Evolutionary conservation across 768 basidiomycete genomes (phyloP), one percentile per base, ranked within the genome.

Genomic region (Mycena rosella): DNA sequence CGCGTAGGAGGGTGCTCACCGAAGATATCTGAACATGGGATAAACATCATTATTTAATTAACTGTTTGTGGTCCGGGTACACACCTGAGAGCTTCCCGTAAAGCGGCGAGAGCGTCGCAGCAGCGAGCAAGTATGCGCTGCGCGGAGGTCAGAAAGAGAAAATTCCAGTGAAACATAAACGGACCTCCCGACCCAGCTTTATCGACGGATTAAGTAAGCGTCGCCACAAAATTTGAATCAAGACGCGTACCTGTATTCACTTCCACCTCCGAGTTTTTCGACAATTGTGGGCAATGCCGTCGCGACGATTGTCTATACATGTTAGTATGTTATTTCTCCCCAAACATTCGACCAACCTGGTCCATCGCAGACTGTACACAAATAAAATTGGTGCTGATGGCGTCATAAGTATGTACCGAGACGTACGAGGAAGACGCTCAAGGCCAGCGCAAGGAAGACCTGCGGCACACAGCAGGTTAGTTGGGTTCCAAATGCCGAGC

Each of bases 261-360:
- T 83, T 7, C 88, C 89, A 29, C 88, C 91, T 48, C 89, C 87
- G 0, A 93, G 83, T 26, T 90, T 75, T n/a, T 73, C 76, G 14
- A 91, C 89, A 55, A 94, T 93, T 0, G 90, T 92, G 1, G 92
- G 91, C 32, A 93, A 78, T n/a, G 92, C 91, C 9, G 91, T 93
- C 13, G 91, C 87, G 14, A 92, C 88, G 64, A 90, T 89, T 18
- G 88, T 89, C 88, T 89, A 34, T n/a, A 22, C 0, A 24, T 8
- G 34, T 56, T 30, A 55, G 42, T 1, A 17, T 3, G 36, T 15
- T 38, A 47, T 11, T 36, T 0, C 34, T 42, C 17, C n/a, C 9
- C 32, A 13, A 22, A 20, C 29, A n/a, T 3, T 26, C 5, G 9
- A 47, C 32, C 14, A 71, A 88, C 89, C 80, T 91, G 88, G 73